These are phyloP conservation scores for Aspergillus carlsbadensis DNA, from an alignment of 495 filamentous ascomycete genomes.

Conservation along the genomic window DNA sequence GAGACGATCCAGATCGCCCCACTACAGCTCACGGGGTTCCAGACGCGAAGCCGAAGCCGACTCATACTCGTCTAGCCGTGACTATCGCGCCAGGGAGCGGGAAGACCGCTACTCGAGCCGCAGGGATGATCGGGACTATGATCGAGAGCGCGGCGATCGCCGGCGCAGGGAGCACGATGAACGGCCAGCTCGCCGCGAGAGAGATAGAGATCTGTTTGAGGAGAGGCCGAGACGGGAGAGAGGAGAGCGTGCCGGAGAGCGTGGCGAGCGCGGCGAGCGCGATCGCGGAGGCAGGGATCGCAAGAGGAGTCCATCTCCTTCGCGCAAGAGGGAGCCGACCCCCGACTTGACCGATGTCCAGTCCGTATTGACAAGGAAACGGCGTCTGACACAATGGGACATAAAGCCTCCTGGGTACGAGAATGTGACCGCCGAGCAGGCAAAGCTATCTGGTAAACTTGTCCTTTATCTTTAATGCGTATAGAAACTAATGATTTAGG, in stretches of 20 bases:
- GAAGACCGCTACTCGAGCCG: slow-evolving; percentile 80
- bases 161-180: slow-evolving; percentile 63
- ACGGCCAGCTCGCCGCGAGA: slow-evolving; percentile 57
- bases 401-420: slow-evolving; percentile 98
- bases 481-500: slow-evolving; percentile 36
- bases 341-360: slow-evolving; percentile 87
- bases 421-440: slow-evolving; percentile 97
- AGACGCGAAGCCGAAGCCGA: slow-evolving; percentile 74
- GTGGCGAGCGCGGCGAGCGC: slow-evolving; percentile 17
- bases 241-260: slow-evolving; percentile 25
- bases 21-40: slow-evolving; percentile 58
- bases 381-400: slow-evolving; percentile 96
- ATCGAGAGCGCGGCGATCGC: slow-evolving; percentile 64
- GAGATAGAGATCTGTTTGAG: slow-evolving; percentile 59
- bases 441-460: slow-evolving; percentile 84
- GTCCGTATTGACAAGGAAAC: slow-evolving; percentile 76
- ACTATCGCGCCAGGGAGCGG: slow-evolving; percentile 86
- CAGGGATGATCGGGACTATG: slow-evolving; percentile 65
- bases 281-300: slow-evolving; percentile 53
- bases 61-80: slow-evolving; percentile 85
- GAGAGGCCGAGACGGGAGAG: slow-evolving; percentile 60
- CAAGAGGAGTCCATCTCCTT: slow-evolving; percentile 75
- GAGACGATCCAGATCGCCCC: slow-evolving; percentile 74
- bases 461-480: background rate
- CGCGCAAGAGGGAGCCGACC: slow-evolving; percentile 90